Evolutionary conservation across 495 filamentous ascomycete genomes (phyloP).

Genomic region (Hypoxylon perforatum): DNA sequence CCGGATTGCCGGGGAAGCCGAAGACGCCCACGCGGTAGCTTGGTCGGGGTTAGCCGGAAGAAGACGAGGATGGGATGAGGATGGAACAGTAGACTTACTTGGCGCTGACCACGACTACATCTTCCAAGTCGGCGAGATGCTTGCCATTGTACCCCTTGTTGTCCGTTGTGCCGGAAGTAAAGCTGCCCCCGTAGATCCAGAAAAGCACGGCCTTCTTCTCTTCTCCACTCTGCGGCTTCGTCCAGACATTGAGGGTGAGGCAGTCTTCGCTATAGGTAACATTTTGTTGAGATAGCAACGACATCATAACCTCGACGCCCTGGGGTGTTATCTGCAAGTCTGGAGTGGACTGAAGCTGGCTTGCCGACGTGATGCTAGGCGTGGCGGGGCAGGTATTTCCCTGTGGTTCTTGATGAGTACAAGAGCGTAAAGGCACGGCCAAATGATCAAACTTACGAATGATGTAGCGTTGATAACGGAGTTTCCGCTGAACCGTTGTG

Average conservation of each 20-base stretch:
- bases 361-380: slow-evolving; percentile 33
- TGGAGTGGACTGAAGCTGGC: slow-evolving; percentile 7
- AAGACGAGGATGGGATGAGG: neutral
- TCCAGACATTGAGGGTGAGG: slow-evolving; percentile 67
- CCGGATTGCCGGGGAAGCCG: slow-evolving; percentile 61
- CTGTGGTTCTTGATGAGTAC: neutral
- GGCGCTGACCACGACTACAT: slow-evolving; percentile 69
- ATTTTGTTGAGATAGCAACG: slow-evolving; percentile 1
- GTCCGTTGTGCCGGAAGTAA: slow-evolving; percentile 45
- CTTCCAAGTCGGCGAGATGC: slow-evolving; percentile 56
- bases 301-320: slow-evolving; percentile 2
- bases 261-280: slow-evolving; percentile 61
- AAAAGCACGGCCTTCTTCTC: slow-evolving; percentile 49
- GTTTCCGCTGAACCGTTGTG: slow-evolving; percentile 24
- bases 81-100: slow-evolving; percentile 53
- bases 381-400: slow-evolving; percentile 28
- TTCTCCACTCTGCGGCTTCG: slow-evolving; percentile 21
- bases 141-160: slow-evolving; percentile 51
- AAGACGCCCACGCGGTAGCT: slow-evolving; percentile 75
- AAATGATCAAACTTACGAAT: slow-evolving; percentile 41
- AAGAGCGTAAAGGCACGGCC: neutral
- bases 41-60: slow-evolving; percentile 1
- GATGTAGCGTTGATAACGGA: slow-evolving; percentile 31
- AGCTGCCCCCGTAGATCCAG: slow-evolving; percentile 56
- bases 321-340: slow-evolving; percentile 8